Base-by-base conservation (phyloP, 2,329 filamentous ascomycete genomes). In the Penicillium sp. region DNA sequence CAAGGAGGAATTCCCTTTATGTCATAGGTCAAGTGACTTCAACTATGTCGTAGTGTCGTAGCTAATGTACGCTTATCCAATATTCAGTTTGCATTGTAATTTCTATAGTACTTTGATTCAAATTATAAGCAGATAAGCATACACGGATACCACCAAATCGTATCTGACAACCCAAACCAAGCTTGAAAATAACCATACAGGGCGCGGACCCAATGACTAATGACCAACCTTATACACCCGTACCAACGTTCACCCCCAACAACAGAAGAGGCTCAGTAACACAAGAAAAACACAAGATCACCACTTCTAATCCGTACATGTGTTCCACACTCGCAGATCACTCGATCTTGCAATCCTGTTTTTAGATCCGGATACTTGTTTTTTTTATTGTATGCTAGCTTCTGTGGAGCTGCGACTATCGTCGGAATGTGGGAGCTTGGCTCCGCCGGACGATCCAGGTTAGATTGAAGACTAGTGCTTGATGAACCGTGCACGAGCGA, bases 341-440 rank as follows among this genome's bases (percentile, higher is more conserved):
- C 53, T 45, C 46, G 52, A 62, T 59, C 45, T 27, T 29, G 46
- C 31, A 59, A 58, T 60, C 58, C 58, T 57, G 60, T 63, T 63
- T 61, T 52, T 21, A 50, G 46, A 50, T 57, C 45, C 26, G n/a
- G n/a, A 35, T 62, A 39, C 56, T 51, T 57, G 54, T 59, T 64
- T 62, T 64, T 62, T 53, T 44, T 14, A 14, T 39, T 49, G 5
- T 6, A 35, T 16, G 26, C 16, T 35, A 41, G 39, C 52, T 52
- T 53, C 47, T 59, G 58, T 53, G 56, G 56, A 51, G 41, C 52
- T 45, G n/a, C 24, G 37, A 47, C 33, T 11, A 35, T 54, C 46
- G 35, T 45, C n/a, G 41, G 52, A 53, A 55, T 48, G 43, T 51
- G 37, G 53, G 37, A 52, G 50, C 48, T 53, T 51, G 35, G 52